Conservation (phyloP, 768 basidiomycete species). For the Boletellus emodensis region DNA sequence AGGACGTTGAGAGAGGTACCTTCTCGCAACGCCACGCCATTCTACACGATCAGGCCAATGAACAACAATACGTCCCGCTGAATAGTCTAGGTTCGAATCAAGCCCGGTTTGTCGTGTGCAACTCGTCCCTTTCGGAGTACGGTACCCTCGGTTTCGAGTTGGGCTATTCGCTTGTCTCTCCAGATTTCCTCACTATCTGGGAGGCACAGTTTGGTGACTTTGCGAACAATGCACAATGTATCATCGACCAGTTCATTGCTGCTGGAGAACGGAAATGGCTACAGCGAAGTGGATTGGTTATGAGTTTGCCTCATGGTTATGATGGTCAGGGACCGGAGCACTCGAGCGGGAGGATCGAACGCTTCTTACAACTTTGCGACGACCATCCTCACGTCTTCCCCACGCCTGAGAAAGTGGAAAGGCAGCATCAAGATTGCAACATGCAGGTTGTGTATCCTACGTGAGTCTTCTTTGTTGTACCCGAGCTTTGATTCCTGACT, state of each 20-base stretch:
- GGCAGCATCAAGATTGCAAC: constrained; percentile 98
- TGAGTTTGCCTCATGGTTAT: constrained; percentile 91
- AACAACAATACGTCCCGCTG: constrained; percentile 84
- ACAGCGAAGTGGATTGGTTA: constrained; percentile 86
- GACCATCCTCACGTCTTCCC: constrained; percentile 94
- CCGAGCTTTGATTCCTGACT: constrained; percentile 4
- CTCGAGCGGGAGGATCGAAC: constrained; percentile 90
- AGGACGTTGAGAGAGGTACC: constrained; percentile 98
- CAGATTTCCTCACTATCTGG: constrained; percentile 91
- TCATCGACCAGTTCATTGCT: constrained; percentile 98
- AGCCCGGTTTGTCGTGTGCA: constrained; percentile 92
- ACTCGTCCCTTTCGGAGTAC: constrained; percentile 94
- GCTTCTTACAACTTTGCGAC: constrained; percentile 97
- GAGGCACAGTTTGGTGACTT: constrained; percentile 99
- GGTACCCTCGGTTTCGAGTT: constrained; percentile 96
- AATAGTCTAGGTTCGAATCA: constrained; percentile 86
- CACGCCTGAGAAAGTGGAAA: constrained; percentile 79
- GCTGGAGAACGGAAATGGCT: constrained; percentile 98
- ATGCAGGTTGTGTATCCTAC: constrained; percentile 99
- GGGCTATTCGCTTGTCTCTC: constrained; percentile 97
- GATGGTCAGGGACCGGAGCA: constrained; percentile 99
- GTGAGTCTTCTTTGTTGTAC: constrained; percentile 40
- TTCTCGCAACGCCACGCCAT: constrained; percentile 99
- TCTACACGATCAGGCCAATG: constrained; percentile 92
- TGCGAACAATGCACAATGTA: constrained; percentile 94